Conservation (phyloP, 1,284 basidiomycete genomes). For the Ustilago crameri region DNA sequence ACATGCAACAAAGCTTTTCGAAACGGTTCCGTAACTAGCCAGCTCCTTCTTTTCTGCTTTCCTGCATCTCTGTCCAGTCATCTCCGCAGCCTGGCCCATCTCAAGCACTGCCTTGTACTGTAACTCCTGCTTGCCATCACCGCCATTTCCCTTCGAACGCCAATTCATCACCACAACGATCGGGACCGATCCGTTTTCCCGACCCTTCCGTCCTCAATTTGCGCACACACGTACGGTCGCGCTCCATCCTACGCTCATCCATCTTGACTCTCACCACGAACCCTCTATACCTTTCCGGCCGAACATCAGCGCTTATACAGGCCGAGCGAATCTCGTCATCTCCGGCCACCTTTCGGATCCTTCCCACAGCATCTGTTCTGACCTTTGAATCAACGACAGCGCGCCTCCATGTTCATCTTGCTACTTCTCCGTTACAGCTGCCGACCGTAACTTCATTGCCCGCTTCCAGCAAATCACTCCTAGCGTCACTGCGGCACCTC, state of each 20-base stretch:
- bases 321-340: no score
- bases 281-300: neutral
- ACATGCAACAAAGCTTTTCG: slow-evolving; percentile 8
- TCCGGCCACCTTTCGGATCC: no score
- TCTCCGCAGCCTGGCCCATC: neutral
- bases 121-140: neutral
- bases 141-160: no score
- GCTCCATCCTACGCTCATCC: neutral
- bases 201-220: neutral
- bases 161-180: neutral
- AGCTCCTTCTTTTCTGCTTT: neutral
- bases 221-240: neutral
- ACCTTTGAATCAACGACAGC: no score
- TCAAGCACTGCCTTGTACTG: neutral
- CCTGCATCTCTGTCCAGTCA: neutral
- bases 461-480: no score
- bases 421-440: no score
- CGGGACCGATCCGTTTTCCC: neutral
- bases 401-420: no score
- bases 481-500: no score
- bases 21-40: neutral
- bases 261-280: neutral
- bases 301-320: no score
- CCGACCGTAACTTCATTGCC: no score
- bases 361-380: no score